Base-by-base conservation (phyloP, 2,329 filamentous ascomycete species). In the Nemania sp. region DNA sequence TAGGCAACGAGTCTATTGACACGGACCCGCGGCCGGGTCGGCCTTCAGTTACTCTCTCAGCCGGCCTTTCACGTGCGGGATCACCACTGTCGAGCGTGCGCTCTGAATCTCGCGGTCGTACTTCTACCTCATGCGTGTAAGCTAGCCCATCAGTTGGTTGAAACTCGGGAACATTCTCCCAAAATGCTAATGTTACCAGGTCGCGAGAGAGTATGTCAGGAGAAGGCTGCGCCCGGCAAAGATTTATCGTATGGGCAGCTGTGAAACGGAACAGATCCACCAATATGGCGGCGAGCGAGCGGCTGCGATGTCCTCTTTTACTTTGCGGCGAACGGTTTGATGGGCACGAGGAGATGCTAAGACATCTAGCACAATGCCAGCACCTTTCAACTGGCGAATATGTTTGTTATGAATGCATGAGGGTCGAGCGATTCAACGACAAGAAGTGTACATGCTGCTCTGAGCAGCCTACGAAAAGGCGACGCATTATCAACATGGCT, bases 211-310 rank as follows among this genome's bases (percentile, higher is more conserved):
- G 28, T 33, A 75, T 73, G 19, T 68, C 73, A 9, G 71, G 69
- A 24, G 74, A 80, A 54, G 77, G 80, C 61, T 82, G 80, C 63
- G 77, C 76, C 17, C 72, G 78, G 39, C 74, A 82, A 61, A 72
- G 77, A 52, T 83, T 83, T 67, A 77, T 83, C 60, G 77, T 80
- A 46, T 83, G 80, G 80, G 76, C 75, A 28, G 80, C 80, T 40
- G 73, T 81, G 58, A 77, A 79, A 65, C 78, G 80, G 61, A 83
- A 82, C 67, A 72, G 70, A 24, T 80, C 73, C 48, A 57, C 66
- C 36, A 74, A 72, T 48, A 79, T 81, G 73, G 75, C 73, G 7
- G 64, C 71, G 20, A 73, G 72, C 61, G 77, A 82, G 58, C 76
- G 73, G 52, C 69, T 79, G 33, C 75, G 76, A 59, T 83, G 80